Conservation (phyloP, 2,329 filamentous ascomycete species). For the Pseudocercospora eumusae region DNA sequence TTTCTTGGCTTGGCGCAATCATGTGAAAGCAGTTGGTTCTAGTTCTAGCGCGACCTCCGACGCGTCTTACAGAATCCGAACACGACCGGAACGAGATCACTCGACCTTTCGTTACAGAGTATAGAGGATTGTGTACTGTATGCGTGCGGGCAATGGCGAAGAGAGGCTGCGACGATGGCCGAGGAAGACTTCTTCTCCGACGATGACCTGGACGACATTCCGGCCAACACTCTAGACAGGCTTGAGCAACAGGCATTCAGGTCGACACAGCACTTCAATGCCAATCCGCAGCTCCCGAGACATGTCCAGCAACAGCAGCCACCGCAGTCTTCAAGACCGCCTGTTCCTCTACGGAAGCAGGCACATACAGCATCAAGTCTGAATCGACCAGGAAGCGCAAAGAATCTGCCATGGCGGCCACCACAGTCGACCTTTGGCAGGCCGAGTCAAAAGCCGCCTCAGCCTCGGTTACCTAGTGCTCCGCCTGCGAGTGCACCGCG, state of each 20-base stretch:
- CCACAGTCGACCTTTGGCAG: constrained; percentile 29
- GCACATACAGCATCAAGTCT: constrained; percentile 29
- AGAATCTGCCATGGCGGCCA: constrained; percentile 36
- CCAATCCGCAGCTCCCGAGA: background rate
- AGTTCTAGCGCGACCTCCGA: background rate
- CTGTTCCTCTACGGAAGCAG: constrained; percentile 26
- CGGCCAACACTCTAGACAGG: constrained; percentile 47
- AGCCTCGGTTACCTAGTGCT: constrained; percentile 17
- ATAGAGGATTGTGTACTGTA: background rate
- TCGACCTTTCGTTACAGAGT: background rate
- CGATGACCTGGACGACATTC: constrained; percentile 49
- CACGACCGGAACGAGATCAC: background rate
- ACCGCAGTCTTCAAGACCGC: constrained; percentile 2
- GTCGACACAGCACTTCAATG: constrained; percentile 43
- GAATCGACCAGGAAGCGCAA: constrained; percentile 23
- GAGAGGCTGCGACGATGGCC: constrained; percentile 28
- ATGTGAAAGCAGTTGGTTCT: background rate
- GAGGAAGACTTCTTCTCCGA: constrained; percentile 52
- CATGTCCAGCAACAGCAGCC: constrained; percentile 3
- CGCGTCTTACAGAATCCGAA: background rate
- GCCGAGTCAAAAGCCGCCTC: constrained; percentile 12
- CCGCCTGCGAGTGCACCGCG: constrained; percentile 32
- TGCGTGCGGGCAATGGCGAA: constrained; percentile 12
- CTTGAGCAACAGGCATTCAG: constrained; percentile 49
- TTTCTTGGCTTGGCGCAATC: constrained; percentile 1